phyloP scores from a whole-genome alignment of 345 rosid genomes.

The Mangifera indica region DNA sequence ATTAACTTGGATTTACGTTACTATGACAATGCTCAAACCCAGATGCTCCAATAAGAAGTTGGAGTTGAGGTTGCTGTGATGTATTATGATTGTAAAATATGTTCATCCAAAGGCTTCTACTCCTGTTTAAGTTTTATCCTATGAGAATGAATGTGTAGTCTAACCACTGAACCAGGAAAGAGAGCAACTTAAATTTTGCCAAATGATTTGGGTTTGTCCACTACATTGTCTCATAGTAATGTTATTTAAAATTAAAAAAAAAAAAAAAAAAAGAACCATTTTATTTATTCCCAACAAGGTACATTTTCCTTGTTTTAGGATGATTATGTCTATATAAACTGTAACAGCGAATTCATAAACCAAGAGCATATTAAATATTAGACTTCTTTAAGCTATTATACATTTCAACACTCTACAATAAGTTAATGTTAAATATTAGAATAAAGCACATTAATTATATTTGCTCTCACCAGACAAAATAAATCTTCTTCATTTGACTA shows the following conservation, averaged over 20 bases:
- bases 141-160: background rate
- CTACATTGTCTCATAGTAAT: background rate
- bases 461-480: no score
- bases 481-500: no score
- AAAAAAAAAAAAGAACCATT: no score
- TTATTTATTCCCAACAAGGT: background rate
- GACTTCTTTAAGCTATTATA: no score
- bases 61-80: conserved; percentile 37
- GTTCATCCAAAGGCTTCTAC: conserved; percentile 37
- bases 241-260: background rate
- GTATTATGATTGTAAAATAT: conserved; percentile 23
- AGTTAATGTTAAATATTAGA: no score
- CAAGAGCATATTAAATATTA: no score
- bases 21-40: background rate
- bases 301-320: background rate
- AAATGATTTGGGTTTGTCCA: background rate
- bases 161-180: no score
- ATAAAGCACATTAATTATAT: no score
- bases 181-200: background rate
- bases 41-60: background rate
- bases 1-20: background rate
- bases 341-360: no score
- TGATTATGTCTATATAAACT: background rate
- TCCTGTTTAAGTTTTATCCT: background rate
- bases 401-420: no score